phyloP scores from a whole-genome alignment of 208 protist genomes.

The Acanthamoeba healyi region DNA sequence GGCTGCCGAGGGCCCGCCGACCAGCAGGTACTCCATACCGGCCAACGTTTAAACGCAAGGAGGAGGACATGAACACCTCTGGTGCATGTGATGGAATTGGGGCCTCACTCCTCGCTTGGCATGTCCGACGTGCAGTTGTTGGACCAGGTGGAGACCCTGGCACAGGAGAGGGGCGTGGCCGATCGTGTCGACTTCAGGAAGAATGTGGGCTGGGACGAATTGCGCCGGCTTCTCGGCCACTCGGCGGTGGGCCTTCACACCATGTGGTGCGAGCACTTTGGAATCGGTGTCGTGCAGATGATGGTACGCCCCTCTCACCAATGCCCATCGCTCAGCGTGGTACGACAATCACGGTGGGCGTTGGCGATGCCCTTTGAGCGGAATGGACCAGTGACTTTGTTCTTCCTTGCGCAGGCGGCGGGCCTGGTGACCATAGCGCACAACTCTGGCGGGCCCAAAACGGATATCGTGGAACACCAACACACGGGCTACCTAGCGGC shows the following conservation, averaged over 20 bases:
- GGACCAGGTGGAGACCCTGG: background rate
- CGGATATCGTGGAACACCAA: slow-evolving; percentile 94
- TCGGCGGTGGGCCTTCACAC: slow-evolving; percentile 96
- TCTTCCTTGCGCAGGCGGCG: slow-evolving; percentile 84
- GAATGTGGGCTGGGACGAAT: slow-evolving; percentile 21
- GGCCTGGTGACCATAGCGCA: slow-evolving; percentile 95
- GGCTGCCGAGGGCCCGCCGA: slow-evolving; percentile 26
- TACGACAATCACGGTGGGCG: too few species aligned
- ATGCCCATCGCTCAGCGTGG: too few species aligned
- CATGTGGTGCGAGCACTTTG: slow-evolving; percentile 99
- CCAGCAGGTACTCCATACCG: too few species aligned
- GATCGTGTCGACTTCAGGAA: slow-evolving; percentile 21
- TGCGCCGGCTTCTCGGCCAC: slow-evolving; percentile 69
- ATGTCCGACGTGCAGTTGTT: background rate
- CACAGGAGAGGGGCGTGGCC: background rate
- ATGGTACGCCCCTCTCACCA: slow-evolving; percentile 86
- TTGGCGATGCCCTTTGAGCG: background rate
- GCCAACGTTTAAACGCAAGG: too few species aligned
- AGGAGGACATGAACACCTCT: too few species aligned
- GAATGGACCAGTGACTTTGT: background rate
- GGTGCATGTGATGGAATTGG: too few species aligned
- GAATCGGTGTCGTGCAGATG: slow-evolving; percentile 98
- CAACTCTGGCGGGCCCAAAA: slow-evolving; percentile 94
- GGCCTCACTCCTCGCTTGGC: background rate
- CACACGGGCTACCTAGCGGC: slow-evolving; percentile 90